Evolutionary conservation across 352 stramenopile species (phyloP).

Genomic region (Phytophthora quininea): DNA sequence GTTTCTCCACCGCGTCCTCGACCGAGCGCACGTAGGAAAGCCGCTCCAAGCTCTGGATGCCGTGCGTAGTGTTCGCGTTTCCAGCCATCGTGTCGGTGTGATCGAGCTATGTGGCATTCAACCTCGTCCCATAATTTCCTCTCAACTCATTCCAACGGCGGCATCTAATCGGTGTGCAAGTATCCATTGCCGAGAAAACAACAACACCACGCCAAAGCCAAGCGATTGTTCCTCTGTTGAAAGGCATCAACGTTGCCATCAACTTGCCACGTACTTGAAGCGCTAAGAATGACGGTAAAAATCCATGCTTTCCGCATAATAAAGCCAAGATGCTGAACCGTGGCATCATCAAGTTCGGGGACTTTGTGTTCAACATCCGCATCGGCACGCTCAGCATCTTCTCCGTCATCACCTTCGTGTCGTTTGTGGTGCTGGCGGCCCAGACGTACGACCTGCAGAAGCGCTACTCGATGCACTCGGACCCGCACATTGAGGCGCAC

Average conservation of each 20-base stretch:
- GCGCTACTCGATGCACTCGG: slow-evolving; percentile 41
- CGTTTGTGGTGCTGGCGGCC: slow-evolving; percentile 63
- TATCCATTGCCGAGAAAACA: background rate
- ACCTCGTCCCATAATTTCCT: slow-evolving; percentile 24
- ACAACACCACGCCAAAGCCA: background rate
- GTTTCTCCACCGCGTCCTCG: slow-evolving; percentile 5
- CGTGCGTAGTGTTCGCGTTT: slow-evolving; percentile 16
- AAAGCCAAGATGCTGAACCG: slow-evolving; percentile 43
- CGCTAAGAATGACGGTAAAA: slow-evolving; percentile 4
- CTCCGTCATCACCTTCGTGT: slow-evolving; percentile 74
- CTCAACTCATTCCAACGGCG: background rate
- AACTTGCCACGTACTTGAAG: slow-evolving; percentile 23
- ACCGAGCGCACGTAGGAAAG: slow-evolving; percentile 26
- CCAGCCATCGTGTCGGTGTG: slow-evolving; percentile 15
- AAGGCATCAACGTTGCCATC: too few species aligned
- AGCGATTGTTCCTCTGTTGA: slow-evolving; percentile 10
- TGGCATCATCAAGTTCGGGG: slow-evolving; percentile 74
- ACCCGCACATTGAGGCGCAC: slow-evolving; percentile 52
- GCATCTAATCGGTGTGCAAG: background rate
- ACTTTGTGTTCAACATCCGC: slow-evolving; percentile 77
- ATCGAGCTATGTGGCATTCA: background rate
- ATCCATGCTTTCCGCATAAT: background rate
- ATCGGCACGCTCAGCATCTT: slow-evolving; percentile 76
- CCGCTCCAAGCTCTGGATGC: slow-evolving; percentile 24
- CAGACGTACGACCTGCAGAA: slow-evolving; percentile 86